Percentiles rank a stretch among this genome's conserved stretches.
These are phyloP conservation scores for Blepharisma japonicum DNA, from an alignment of 73 alveolate species.

Conservation along the genomic window DNA sequence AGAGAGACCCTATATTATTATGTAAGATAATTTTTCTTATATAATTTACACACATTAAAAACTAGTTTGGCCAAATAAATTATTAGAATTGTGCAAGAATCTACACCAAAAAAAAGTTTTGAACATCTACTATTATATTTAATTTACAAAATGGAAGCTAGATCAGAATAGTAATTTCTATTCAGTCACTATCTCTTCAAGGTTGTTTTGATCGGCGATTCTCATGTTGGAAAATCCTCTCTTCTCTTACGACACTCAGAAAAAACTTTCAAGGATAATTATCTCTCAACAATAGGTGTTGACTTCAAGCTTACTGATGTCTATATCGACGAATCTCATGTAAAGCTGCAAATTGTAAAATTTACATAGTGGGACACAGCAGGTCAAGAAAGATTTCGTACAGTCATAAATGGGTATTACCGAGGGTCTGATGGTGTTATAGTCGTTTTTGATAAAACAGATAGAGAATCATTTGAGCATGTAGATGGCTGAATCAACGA, in stretches of 20 bases:
- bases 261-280: conserved; percentile 27
- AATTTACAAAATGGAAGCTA: too few relatives aligned
- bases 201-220: conserved; percentile 30
- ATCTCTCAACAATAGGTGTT: conserved; percentile 35
- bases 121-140: too few relatives aligned
- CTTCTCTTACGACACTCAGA: conserved; percentile 30
- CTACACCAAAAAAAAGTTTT: too few relatives aligned
- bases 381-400: conserved; percentile 36
- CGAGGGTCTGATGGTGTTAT: conserved; percentile 34
- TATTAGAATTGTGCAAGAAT: too few relatives aligned
- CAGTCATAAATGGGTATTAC: conserved; percentile 23
- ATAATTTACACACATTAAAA: too few relatives aligned
- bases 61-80: too few relatives aligned
- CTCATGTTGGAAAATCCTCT: conserved; percentile 35
- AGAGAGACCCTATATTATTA: too few relatives aligned
- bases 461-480: conserved; percentile 7
- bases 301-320: conserved; percentile 31
- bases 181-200: conserved; percentile 29
- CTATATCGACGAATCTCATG: background rate
- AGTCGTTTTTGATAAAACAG: conserved; percentile 31
- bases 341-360: background rate
- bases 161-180: too few relatives aligned
- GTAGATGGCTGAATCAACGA: conserved; percentile 4
- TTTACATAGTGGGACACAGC: conserved; percentile 34
- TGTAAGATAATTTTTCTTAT: too few relatives aligned